Evolutionary conservation across 257 asterid species (phyloP).

Genomic region (Salvia miltiorrhiza): DNA sequence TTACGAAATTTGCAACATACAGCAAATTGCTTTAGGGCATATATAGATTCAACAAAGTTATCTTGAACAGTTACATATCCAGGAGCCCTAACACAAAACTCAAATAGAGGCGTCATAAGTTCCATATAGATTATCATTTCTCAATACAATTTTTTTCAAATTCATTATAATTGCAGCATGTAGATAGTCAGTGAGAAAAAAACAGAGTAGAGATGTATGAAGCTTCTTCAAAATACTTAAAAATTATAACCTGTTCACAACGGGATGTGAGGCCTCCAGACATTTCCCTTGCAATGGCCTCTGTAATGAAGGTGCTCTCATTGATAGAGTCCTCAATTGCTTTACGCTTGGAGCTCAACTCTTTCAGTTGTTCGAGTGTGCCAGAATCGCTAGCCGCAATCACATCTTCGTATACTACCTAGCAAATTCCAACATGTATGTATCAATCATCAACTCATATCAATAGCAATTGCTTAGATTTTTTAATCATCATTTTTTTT

Average conservation of each 20-base stretch:
- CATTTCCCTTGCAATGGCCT: slow-evolving; percentile 72
- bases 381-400: slow-evolving; percentile 36
- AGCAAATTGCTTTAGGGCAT: not conserved
- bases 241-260: slow-evolving; percentile 41
- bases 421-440: slow-evolving; percentile 4
- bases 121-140: too few species aligned
- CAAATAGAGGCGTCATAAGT: too few species aligned
- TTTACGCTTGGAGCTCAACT: slow-evolving; percentile 62
- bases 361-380: slow-evolving; percentile 62
- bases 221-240: not conserved
- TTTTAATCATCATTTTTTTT: too few species aligned
- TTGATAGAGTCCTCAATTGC: slow-evolving; percentile 50
- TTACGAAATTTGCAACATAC: not conserved
- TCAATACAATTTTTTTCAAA: too few species aligned
- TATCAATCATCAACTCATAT: not conserved
- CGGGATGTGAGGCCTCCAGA: slow-evolving; percentile 72
- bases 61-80: too few species aligned
- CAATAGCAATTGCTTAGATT: not conserved
- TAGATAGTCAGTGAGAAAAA: not conserved
- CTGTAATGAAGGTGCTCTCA: slow-evolving; percentile 40
- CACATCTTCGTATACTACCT: slow-evolving; percentile 46
- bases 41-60: not conserved
- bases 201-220: not conserved
- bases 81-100: too few species aligned
- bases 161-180: not conserved